These are phyloP conservation scores for Scenedesmus sp. DNA, from an alignment of 163 green algal species.

Conservation along the genomic window DNA sequence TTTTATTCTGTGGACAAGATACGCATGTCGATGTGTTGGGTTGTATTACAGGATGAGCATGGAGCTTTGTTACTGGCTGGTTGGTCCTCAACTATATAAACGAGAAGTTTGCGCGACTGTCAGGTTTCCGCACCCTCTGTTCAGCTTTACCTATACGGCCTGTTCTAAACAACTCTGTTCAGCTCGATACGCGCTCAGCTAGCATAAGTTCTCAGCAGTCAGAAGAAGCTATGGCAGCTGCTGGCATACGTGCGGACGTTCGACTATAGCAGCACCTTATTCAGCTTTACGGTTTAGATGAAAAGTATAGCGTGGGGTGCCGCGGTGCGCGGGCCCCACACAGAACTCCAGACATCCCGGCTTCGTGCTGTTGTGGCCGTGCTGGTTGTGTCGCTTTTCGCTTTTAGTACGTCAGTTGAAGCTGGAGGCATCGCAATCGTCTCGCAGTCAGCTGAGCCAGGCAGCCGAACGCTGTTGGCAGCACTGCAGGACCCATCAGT, in stretches of 20 bases:
- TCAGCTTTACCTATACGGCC: no score
- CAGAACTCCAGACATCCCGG: background rate
- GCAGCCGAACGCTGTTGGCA: slow-evolving; percentile 19
- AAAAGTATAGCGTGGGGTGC: background rate
- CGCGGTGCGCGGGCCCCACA: background rate
- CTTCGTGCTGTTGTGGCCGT: background rate
- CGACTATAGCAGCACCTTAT: background rate
- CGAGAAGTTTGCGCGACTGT: background rate
- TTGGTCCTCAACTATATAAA: background rate
- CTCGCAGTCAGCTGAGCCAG: background rate
- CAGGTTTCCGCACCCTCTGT: background rate
- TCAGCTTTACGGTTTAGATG: background rate
- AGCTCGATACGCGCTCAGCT: no score
- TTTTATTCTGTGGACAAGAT: background rate
- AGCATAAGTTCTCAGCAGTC: no score
- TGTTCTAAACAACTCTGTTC: no score
- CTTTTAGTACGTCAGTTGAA: background rate
- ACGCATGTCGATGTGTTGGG: background rate
- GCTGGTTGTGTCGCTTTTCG: background rate
- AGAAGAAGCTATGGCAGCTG: background rate
- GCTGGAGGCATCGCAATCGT: background rate
- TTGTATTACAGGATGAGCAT: no score
- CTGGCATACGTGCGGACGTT: background rate
- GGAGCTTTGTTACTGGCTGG: background rate
- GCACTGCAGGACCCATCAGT: slow-evolving; percentile 15